These are phyloP conservation scores for Adansonia digitata DNA, from an alignment of 345 rosid genomes.

Conservation along the genomic window DNA sequence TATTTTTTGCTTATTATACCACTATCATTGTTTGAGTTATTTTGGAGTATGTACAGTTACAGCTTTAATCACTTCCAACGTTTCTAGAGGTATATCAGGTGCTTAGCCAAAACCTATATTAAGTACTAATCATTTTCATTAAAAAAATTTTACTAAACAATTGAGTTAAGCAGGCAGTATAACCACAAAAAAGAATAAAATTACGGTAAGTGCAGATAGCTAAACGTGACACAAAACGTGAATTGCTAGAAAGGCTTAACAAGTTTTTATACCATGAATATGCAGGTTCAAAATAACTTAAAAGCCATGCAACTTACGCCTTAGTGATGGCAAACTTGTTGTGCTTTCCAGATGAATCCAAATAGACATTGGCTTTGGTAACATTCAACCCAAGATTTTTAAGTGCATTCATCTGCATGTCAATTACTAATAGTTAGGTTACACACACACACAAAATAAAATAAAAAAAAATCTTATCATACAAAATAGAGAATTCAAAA, in stretches of 20 bases:
- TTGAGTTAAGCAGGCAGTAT: not conserved
- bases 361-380: slow-evolving; percentile 79
- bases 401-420: slow-evolving; percentile 77
- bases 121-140: not conserved
- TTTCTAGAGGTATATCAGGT: too few species aligned
- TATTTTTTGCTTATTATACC: not conserved
- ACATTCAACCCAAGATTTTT: slow-evolving; percentile 94
- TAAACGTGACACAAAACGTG: not conserved
- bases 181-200: not conserved
- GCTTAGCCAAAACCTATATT: not conserved
- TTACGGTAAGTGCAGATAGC: slow-evolving; percentile 33
- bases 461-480: not conserved
- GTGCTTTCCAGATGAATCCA: slow-evolving; percentile 96
- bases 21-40: not conserved
- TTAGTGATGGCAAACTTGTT: slow-evolving; percentile 78
- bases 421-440: slow-evolving; percentile 16
- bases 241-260: not conserved
- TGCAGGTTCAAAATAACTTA: not conserved
- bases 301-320: slow-evolving; percentile 50
- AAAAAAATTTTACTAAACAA: not conserved
- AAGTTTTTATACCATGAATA: not conserved
- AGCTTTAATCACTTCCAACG: not conserved
- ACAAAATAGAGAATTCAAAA: not conserved
- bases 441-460: too few species aligned
- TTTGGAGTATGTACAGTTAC: not conserved